These are phyloP conservation scores for Kalanchoe fedtschenkoi DNA, from an alignment of 164 flowering plant genomes.

Conservation along the genomic window DNA sequence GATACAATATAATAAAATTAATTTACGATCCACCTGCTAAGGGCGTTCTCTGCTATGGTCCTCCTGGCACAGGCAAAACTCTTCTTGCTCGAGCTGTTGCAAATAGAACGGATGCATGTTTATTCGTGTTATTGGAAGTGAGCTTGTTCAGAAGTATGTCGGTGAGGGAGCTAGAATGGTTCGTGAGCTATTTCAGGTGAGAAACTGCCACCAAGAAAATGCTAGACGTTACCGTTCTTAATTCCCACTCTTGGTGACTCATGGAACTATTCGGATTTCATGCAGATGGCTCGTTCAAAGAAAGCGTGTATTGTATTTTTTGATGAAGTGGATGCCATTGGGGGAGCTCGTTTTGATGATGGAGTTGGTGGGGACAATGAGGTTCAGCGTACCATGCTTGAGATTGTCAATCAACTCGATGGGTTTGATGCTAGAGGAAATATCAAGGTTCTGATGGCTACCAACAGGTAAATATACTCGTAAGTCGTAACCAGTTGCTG, in stretches of 20 bases:
- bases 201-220: neutral
- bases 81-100: slow-evolving; percentile 18
- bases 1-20: too few species aligned
- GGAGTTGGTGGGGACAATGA: slow-evolving; percentile 18
- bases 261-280: neutral
- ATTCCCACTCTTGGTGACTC: neutral
- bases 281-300: slow-evolving; percentile 11
- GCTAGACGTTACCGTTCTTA: neutral
- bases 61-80: too few species aligned
- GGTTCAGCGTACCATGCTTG: slow-evolving; percentile 19
- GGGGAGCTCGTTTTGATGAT: slow-evolving; percentile 14
- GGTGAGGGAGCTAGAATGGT: slow-evolving; percentile 14
- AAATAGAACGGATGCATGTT: slow-evolving; percentile 18
- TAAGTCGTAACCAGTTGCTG: too few species aligned
- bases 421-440: slow-evolving; percentile 13
- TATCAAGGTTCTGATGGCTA: slow-evolving; percentile 62
- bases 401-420: slow-evolving; percentile 17
- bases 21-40: too few species aligned
- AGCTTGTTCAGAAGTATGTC: slow-evolving; percentile 17
- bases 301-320: slow-evolving; percentile 12
- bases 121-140: slow-evolving; percentile 15
- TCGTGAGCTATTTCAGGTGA: slow-evolving; percentile 14
- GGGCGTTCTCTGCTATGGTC: slow-evolving; percentile 15
- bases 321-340: slow-evolving; percentile 13
- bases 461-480: slow-evolving; percentile 96